Percentiles rank a stretch among this genome's conserved stretches.
Evolutionary conservation across 176 grass and related monocot species (phyloP).

Genomic region (Musa itinerans): DNA sequence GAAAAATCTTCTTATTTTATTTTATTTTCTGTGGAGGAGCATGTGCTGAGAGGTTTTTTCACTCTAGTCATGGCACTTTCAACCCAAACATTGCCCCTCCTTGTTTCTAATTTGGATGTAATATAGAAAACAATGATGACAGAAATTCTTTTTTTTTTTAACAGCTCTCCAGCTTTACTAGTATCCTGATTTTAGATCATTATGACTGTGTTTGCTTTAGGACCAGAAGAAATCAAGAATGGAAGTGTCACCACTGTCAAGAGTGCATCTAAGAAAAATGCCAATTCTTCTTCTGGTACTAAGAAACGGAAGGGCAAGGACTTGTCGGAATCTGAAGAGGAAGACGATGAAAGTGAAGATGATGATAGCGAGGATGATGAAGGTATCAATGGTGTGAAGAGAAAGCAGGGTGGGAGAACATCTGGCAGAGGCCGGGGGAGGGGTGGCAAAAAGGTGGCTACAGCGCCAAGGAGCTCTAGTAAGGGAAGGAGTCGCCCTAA

Average conservation of each 20-base stretch:
- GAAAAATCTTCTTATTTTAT: neutral
- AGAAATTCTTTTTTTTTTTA: too few species aligned
- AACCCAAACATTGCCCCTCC: neutral
- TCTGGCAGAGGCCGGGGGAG: constrained; percentile 55
- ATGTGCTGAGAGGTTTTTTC: neutral
- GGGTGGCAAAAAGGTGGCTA: constrained; percentile 37
- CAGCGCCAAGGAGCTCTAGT: constrained; percentile 32
- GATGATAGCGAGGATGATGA: constrained; percentile 13
- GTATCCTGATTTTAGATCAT: neutral
- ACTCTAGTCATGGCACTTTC: neutral
- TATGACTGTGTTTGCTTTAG: constrained; percentile 7
- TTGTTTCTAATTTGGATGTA: neutral
- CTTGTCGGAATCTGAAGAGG: constrained; percentile 55
- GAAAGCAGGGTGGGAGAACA: constrained; percentile 48
- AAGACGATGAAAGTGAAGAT: constrained; percentile 20
- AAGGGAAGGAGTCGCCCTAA: constrained; percentile 63
- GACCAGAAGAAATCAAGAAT: constrained; percentile 33
- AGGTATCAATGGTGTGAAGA: constrained; percentile 27
- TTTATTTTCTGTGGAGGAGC: neutral
- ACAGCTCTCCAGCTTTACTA: neutral
- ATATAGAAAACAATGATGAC: neutral
- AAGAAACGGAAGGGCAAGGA: constrained; percentile 71
- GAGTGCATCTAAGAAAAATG: constrained; percentile 33
- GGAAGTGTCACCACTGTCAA: constrained; percentile 25
- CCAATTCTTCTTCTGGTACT: constrained; percentile 38